Conservation (phyloP, 169 alveolate genomes). For the Eimeria sp. region DNA sequence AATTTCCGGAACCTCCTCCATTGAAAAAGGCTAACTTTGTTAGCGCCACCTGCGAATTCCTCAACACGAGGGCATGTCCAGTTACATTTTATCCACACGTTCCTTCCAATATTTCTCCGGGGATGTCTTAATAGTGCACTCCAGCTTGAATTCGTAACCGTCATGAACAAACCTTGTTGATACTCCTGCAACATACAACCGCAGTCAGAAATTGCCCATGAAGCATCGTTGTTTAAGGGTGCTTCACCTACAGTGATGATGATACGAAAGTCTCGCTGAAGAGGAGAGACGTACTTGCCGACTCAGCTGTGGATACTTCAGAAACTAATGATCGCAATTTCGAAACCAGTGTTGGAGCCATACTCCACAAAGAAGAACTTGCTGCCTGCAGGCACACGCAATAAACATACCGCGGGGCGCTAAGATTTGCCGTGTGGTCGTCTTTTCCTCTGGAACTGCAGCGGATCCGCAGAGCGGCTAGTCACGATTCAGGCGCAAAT, state of each 20-base stretch:
- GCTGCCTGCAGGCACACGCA: neutral
- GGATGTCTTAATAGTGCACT: neutral
- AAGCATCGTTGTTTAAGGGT: neutral
- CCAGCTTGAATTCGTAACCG: neutral
- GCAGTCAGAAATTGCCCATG: neutral
- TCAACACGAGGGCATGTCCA: neutral
- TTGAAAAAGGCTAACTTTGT: neutral
- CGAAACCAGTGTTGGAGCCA: neutral
- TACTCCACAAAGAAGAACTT: neutral
- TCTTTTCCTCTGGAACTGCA: neutral
- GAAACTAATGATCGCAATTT: neutral
- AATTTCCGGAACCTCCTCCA: neutral
- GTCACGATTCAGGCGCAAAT: no score
- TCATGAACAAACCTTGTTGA: neutral
- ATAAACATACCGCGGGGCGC: neutral
- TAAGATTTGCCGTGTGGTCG: neutral
- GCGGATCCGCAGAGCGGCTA: neutral
- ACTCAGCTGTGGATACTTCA: neutral
- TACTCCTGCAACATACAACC: neutral
- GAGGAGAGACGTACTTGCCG: neutral
- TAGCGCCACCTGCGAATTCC: neutral
- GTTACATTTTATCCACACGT: neutral
- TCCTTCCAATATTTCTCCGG: neutral
- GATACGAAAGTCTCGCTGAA: neutral
- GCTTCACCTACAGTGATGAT: neutral